Evolutionary conservation across 768 basidiomycete species (phyloP).

Genomic region (Boletus edulis): DNA sequence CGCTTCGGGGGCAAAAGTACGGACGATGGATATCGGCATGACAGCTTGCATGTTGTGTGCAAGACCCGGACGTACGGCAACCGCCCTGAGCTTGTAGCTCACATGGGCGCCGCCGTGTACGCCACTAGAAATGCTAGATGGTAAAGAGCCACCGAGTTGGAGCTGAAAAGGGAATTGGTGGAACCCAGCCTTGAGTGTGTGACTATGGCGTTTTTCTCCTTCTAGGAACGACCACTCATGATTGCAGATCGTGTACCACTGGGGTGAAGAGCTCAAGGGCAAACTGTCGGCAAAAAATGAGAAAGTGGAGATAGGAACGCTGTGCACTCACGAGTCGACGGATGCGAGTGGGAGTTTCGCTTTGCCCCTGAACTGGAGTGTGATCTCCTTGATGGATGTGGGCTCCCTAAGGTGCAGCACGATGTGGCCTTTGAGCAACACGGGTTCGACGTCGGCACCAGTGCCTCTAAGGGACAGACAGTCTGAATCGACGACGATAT

Average conservation of each 20-base stretch:
- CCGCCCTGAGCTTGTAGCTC: constrained; percentile 86
- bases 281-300: constrained; percentile 11
- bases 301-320: background rate
- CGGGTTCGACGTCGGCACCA: constrained; percentile 81
- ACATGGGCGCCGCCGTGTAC: constrained; percentile 62
- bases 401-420: constrained; percentile 77
- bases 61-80: constrained; percentile 75
- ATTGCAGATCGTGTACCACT: constrained; percentile 65
- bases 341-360: constrained; percentile 61
- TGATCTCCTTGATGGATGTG: constrained; percentile 82
- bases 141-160: constrained; percentile 79
- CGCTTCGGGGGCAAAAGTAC: constrained; percentile 76
- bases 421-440: constrained; percentile 77
- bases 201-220: constrained; percentile 71
- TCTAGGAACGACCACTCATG: constrained; percentile 95
- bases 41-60: constrained; percentile 63
- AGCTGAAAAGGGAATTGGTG: constrained; percentile 93
- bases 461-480: constrained; percentile 72
- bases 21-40: constrained; percentile 62
- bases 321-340: constrained; percentile 55
- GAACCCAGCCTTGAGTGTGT: constrained; percentile 93
- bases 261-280: constrained; percentile 31
- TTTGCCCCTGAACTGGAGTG: constrained; percentile 82
- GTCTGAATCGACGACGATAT: constrained; percentile 74
- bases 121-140: constrained; percentile 66